Percentiles rank a stretch among this genome's conserved stretches.
phyloP scores from a whole-genome alignment of 495 filamentous ascomycete species.

The Penicillium samsonianum region DNA sequence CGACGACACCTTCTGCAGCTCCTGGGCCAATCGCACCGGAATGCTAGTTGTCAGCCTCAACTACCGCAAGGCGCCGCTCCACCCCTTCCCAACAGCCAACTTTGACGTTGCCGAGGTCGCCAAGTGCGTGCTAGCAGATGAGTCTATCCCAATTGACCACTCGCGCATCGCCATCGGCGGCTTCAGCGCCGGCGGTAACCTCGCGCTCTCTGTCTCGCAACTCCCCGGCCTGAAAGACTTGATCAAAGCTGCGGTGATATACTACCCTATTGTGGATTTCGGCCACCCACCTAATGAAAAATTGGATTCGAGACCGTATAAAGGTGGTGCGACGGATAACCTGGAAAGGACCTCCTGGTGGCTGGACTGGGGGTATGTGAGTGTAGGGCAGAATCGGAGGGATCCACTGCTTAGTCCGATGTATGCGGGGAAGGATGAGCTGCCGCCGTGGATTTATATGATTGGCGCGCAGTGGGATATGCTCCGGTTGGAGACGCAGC shows the following conservation, averaged over 20 bases:
- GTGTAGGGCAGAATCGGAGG: slow-evolving; percentile 30
- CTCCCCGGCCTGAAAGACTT: slow-evolving; percentile 28
- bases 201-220: slow-evolving; percentile 34
- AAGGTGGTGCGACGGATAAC: slow-evolving; percentile 24
- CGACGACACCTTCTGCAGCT: slow-evolving; percentile 36
- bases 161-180: slow-evolving; percentile 37
- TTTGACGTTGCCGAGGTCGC: slow-evolving; percentile 30
- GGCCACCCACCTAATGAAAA: slow-evolving; percentile 27
- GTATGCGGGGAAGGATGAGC: slow-evolving; percentile 32
- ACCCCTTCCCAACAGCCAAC: slow-evolving; percentile 33
- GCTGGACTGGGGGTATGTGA: slow-evolving; percentile 37
- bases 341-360: slow-evolving; percentile 28
- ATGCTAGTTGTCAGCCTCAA: slow-evolving; percentile 40
- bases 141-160: slow-evolving; percentile 33
- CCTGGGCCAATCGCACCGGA: slow-evolving; percentile 31
- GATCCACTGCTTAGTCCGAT: slow-evolving; percentile 38
- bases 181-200: slow-evolving; percentile 41
- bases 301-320: slow-evolving; percentile 29
- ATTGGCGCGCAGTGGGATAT: slow-evolving; percentile 35
- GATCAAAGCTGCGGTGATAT: slow-evolving; percentile 33
- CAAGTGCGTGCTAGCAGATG: slow-evolving; percentile 44
- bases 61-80: slow-evolving; percentile 37
- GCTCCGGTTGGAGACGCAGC: slow-evolving; percentile 33
- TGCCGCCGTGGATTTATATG: slow-evolving; percentile 35
- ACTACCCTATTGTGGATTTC: slow-evolving; percentile 40